Evolutionary conservation across 192 early-diverging fungal species (phyloP).

Genomic region (Linnemannia hyalina): DNA sequence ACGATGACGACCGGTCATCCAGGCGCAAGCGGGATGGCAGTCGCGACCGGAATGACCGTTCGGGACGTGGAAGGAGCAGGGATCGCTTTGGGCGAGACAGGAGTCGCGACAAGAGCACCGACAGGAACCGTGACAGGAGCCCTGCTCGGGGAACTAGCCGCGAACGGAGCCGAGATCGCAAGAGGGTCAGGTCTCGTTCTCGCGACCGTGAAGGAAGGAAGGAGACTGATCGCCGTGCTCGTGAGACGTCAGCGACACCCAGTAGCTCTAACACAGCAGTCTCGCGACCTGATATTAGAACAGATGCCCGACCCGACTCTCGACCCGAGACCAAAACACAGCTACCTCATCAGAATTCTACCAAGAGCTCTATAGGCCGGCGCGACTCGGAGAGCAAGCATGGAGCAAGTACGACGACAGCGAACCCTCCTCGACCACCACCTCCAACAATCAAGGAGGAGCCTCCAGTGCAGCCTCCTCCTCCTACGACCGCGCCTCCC

Average conservation of each 20-base stretch:
- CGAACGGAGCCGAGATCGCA: slow-evolving; percentile 33
- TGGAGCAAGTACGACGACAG: neutral
- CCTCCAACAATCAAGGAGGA: slow-evolving; percentile 41
- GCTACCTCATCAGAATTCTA: slow-evolving; percentile 6
- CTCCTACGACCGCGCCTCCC: slow-evolving; percentile 10
- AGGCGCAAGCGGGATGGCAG: slow-evolving; percentile 37
- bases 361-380: slow-evolving; percentile 6
- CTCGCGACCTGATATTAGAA: neutral
- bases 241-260: slow-evolving; percentile 29
- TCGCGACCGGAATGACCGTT: slow-evolving; percentile 39
- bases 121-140: slow-evolving; percentile 26
- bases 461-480: slow-evolving; percentile 6
- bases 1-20: slow-evolving; percentile 40
- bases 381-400: slow-evolving; percentile 34
- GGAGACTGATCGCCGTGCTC: slow-evolving; percentile 32
- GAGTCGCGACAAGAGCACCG: slow-evolving; percentile 32
- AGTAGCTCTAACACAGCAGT: neutral
- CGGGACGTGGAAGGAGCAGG: slow-evolving; percentile 39
- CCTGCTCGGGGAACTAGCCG: slow-evolving; percentile 27
- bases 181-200: slow-evolving; percentile 34
- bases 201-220: slow-evolving; percentile 37
- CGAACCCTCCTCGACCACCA: slow-evolving; percentile 21
- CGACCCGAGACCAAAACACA: slow-evolving; percentile 21
- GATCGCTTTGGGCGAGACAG: slow-evolving; percentile 47
- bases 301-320: neutral